A percentile compares a stretch with the other conserved stretches of the same genome.
Evolutionary conservation across 1,139 yeast species (phyloP).

Genomic region (Pneumocystis wakefieldiae): DNA sequence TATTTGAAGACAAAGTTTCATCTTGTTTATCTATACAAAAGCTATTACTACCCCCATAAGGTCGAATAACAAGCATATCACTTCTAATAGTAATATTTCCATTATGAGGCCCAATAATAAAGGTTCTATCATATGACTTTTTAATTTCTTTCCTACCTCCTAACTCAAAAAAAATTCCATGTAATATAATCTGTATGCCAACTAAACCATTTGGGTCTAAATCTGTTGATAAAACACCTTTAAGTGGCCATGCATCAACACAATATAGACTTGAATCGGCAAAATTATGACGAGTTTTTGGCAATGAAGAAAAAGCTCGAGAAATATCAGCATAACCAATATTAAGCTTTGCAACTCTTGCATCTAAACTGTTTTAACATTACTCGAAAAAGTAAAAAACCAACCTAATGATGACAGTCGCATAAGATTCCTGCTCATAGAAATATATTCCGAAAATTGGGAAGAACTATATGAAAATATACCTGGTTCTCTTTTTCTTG

Average conservation of each 20-base stretch:
- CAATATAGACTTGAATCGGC: constrained; percentile 52
- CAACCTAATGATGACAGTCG: constrained; percentile 41
- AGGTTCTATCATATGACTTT: constrained; percentile 12
- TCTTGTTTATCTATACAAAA: constrained; percentile 4
- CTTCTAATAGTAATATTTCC: constrained; percentile 9
- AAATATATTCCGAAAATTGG: constrained; percentile 21
- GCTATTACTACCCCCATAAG: constrained; percentile 11
- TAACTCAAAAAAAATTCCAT: constrained; percentile 60
- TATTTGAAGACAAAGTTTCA: background rate
- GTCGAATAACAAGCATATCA: constrained; percentile 9
- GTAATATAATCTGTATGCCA: constrained; percentile 64
- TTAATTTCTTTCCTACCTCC: constrained; percentile 35
- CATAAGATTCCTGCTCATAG: constrained; percentile 61
- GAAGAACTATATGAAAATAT: constrained; percentile 10
- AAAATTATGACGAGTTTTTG: constrained; percentile 60
- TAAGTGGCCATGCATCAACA: constrained; percentile 54
- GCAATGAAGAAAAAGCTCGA: constrained; percentile 48
- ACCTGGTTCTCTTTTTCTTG: constrained; percentile 23
- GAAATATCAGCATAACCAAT: constrained; percentile 56
- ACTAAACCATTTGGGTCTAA: constrained; percentile 39
- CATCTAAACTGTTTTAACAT: constrained; percentile 18
- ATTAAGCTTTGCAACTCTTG: constrained; percentile 45
- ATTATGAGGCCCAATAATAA: constrained; percentile 10
- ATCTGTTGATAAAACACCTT: background rate
- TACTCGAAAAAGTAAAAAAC: background rate